A percentile compares a stretch with the other conserved stretches of the same genome.
phyloP scores from a whole-genome alignment of 2,329 filamentous ascomycete genomes.

The Fusarium sulawesiense region DNA sequence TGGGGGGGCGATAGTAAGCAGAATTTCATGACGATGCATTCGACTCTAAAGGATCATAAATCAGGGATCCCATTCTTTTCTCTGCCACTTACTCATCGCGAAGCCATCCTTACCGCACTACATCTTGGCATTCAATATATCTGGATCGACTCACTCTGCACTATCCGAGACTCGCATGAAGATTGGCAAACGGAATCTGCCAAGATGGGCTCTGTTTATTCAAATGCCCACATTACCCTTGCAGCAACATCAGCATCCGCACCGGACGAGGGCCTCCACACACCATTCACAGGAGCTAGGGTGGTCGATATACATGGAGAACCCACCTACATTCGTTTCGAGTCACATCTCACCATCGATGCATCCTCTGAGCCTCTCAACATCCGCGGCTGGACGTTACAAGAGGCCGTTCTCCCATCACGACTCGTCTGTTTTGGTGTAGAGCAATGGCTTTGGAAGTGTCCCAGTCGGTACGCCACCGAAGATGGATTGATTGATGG shows the following conservation, averaged over 20 bases:
- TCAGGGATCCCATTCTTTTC: not conserved
- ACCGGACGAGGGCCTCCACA: slow-evolving; percentile 6
- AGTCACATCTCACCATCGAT: not conserved
- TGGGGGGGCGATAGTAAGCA: not conserved
- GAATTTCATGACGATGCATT: slow-evolving; percentile 7
- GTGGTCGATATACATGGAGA: not conserved
- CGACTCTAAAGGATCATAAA: too few species aligned
- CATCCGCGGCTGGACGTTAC: slow-evolving; percentile 1
- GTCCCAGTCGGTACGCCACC: slow-evolving; percentile 2
- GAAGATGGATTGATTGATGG: not conserved
- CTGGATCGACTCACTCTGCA: slow-evolving; percentile 21
- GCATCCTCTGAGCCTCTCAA: slow-evolving; percentile 1
- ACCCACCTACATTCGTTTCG: not conserved
- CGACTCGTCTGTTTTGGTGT: not conserved
- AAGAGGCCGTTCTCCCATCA: slow-evolving; percentile 5
- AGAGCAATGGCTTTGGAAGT: slow-evolving; percentile 23
- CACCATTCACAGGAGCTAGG: not conserved
- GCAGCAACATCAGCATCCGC: not conserved
- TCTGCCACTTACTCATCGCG: not conserved
- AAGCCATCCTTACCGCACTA: not conserved
- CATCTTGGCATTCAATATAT: not conserved
- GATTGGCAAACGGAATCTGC: slow-evolving; percentile 14
- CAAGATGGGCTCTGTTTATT: slow-evolving; percentile 1
- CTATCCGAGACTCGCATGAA: slow-evolving; percentile 9
- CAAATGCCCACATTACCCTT: not conserved